These are phyloP conservation scores for Paramecium sexaurelia DNA, from an alignment of 73 alveolate genomes.

Conservation along the genomic window DNA sequence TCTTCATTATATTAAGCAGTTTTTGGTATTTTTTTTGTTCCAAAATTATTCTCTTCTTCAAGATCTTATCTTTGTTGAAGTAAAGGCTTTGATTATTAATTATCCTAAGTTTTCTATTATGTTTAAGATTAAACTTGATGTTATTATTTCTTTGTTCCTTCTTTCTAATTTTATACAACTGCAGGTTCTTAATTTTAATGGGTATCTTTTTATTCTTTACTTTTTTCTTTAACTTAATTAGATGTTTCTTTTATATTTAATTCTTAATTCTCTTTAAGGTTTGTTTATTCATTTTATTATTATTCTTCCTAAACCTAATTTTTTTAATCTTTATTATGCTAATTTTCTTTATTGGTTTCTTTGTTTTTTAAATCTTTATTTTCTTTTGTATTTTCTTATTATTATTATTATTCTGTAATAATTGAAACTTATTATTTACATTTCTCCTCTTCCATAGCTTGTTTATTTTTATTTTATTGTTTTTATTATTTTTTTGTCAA, in stretches of 20 bases:
- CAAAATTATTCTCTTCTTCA: neutral
- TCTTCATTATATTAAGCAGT: neutral
- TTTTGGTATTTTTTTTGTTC: neutral
- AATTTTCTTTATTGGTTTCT: neutral
- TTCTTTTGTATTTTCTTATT: neutral
- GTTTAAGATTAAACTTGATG: neutral
- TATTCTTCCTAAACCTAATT: neutral
- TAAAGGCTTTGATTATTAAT: neutral
- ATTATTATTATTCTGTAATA: neutral
- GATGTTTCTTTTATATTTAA: neutral
- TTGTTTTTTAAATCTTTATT: neutral
- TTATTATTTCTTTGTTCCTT: neutral
- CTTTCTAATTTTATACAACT: neutral
- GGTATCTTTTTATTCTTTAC: neutral
- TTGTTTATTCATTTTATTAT: neutral
- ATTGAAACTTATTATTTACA: neutral
- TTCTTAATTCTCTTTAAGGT: neutral
- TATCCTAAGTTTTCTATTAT: neutral
- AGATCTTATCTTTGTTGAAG: neutral
- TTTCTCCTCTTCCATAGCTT: neutral
- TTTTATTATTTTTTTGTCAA: neutral
- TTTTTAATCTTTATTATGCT: neutral
- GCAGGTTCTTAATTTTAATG: neutral
- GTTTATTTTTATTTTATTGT: neutral
- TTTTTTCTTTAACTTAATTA: neutral